Percentiles rank a stretch among this genome's conserved stretches.
Conservation (phyloP, 225 moss, liverwort and hornwort species). For the Neckera pumila region DNA sequence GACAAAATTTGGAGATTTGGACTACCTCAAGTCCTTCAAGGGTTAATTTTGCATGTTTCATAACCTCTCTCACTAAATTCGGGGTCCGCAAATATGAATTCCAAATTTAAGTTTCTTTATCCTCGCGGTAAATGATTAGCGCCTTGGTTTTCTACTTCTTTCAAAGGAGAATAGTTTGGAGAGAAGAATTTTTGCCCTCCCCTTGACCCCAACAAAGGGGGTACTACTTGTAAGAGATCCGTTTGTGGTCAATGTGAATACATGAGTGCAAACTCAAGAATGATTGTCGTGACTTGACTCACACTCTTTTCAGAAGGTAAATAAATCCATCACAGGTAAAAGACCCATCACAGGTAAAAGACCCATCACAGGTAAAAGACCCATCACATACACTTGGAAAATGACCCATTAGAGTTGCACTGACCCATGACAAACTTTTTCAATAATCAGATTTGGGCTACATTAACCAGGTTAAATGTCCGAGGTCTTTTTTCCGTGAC, state of each 20-base stretch:
- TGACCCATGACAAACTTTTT: no score
- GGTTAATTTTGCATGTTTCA: neutral
- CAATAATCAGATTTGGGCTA: no score
- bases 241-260: fast-evolving
- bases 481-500: no score
- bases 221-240: neutral
- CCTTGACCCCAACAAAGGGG: fast-evolving
- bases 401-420: no score
- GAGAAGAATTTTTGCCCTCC: fast-evolving
- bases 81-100: neutral
- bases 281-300: fast-evolving
- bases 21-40: no score
- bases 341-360: no score
- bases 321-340: no score
- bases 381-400: no score
- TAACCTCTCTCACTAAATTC: fast-evolving
- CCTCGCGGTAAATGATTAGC: fast-evolving
- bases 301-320: neutral
- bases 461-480: no score
- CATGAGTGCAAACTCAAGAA: neutral
- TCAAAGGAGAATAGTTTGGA: fast-evolving
- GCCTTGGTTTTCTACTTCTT: fast-evolving
- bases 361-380: no score
- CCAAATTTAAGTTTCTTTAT: neutral
- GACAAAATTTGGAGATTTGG: neutral